Conservation (phyloP, 2,329 filamentous ascomycete species). For the Lachnellula subtilissima region DNA sequence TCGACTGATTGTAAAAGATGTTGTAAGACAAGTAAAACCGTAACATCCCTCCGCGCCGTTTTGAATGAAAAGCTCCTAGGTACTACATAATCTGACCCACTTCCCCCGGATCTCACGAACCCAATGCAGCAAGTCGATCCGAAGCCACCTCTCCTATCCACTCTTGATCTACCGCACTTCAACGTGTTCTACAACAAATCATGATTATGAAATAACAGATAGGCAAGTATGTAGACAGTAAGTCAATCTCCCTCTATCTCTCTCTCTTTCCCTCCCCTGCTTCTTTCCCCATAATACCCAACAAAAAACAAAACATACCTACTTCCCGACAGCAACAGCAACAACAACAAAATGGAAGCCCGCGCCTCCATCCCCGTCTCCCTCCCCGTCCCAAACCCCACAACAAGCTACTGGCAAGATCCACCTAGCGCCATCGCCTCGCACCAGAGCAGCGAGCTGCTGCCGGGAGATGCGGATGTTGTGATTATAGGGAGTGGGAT, state of each 20-base stretch:
- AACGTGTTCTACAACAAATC: not conserved
- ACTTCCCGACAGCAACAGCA: not conserved
- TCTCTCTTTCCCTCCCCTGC: not conserved
- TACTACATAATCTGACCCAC: slow-evolving; percentile 1
- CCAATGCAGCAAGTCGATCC: slow-evolving; percentile 11
- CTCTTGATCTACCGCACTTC: slow-evolving; percentile 3
- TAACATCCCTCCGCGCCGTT: not conserved
- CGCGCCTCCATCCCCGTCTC: slow-evolving; percentile 20
- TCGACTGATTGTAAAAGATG: not conserved
- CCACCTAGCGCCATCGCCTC: slow-evolving; percentile 30
- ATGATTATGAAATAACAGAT: no score
- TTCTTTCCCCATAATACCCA: not conserved
- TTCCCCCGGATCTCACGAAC: slow-evolving; percentile 6
- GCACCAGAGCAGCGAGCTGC: slow-evolving; percentile 21
- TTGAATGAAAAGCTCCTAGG: not conserved
- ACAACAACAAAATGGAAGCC: slow-evolving; percentile 14
- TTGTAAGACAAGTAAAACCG: not conserved
- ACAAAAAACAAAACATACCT: not conserved
- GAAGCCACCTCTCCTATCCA: slow-evolving; percentile 8
- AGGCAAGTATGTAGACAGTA: no score
- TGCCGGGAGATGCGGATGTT: slow-evolving; percentile 14
- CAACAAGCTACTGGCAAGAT: slow-evolving; percentile 33
- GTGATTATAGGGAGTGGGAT: slow-evolving; percentile 25
- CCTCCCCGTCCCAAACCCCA: slow-evolving; percentile 31
- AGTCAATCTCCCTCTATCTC: no score